Evolutionary conservation across 495 filamentous ascomycete species (phyloP), one percentile per base, ranked within the genome.

Genomic region (Daldinia grandis): DNA sequence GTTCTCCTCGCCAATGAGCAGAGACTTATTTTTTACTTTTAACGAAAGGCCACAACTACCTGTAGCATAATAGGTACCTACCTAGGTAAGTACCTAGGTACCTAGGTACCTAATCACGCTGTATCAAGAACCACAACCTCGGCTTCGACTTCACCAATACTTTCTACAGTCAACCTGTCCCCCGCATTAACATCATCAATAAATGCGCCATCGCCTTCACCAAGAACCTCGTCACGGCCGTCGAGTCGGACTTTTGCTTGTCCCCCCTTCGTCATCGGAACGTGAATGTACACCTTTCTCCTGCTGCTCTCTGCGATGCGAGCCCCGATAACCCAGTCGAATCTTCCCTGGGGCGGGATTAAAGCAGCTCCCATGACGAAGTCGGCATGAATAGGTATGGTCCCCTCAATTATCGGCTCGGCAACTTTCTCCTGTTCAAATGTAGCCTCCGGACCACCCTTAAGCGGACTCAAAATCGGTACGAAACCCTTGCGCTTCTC

Each of bases 331-430:
- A 64, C 86, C 88, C 85, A 91, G 74, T 82, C 87, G 76, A 87
- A 93, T 60, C 73, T 80, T 71, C 72, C 80, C 54, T 75, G 76
- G 0, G 82, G 86, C 49, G 75, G 80, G 56, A 94, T 90, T 42
- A 90, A 84, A 14, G 87, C 86, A 5, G 92, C 92, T 3, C 84
- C 87, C 91, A 94, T 92, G 38, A 90, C 85, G 57, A 94, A 87
- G 75, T 94, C 92, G 21, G 91, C 90, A 76, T 95, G 91, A 35
- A 94, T 89, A 9, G 91, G 90, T 66, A 94, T 94, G 0, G 92
- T 90, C 12, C 81, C 85, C 0, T 80, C 74, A 6, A 91, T 79
- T 17, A 74, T 79, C 0, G 89, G 86, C 40, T 84, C 82, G 1
- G 88, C 89, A 7, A 77, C 85, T 63, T 82, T 84, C 72, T 92